Base-by-base conservation (phyloP, 2,329 filamentous ascomycete genomes). In the Stagonosporopsis cucurbitacearum region DNA sequence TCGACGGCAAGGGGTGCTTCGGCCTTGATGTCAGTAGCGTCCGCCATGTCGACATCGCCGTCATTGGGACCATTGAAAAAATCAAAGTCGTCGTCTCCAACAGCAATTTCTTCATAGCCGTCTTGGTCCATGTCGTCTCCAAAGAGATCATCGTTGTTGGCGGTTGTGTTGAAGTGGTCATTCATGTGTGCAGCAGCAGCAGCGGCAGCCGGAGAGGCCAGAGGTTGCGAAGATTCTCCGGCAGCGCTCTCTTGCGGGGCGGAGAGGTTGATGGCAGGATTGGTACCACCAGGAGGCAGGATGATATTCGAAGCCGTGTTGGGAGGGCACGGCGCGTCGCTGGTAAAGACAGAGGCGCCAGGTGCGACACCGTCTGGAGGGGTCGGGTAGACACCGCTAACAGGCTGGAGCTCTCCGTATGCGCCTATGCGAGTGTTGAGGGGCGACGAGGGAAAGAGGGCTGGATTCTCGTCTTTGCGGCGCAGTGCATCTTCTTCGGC, bases 81-180 rank as follows among this genome's bases (percentile, higher is more conserved):
- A 70, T 85, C 91, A 71, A 94, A 94, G 68, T 95, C 91, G 6
- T 86, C 90, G 64, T 95, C 91, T 1, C 88, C 92, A n/a, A 94
- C 80, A n/a, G 79, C 85, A 59, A 86, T 83, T n/a, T 87, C 84
- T n/a, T 83, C 86, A 74, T 91, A 91, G 63, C 88, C 84, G 62
- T 91, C 88, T 8, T 83, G 84, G 12, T 86, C 86, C 62, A 90
- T 80, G 50, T 90, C 88, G 50, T 90, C 88, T 41, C 60, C 66
- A 67, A 91, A 90, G 5, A 91, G 77, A 64, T 88, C 84, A 58
- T 86, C 84, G 46, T 74, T 70, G 28, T 59, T 63, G 20, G 58
- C 65, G 15, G 64, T 59, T 2, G 63, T 46, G 13, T 65, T 58
- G 25, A 68, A 68, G 2, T 66, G 60, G 12, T 75, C 68, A 12